A percentile compares a stretch with the other conserved stretches of the same genome.
These are phyloP conservation scores for Ogataea paraovalis DNA, from an alignment of 805 yeast genomes.

Conservation along the genomic window DNA sequence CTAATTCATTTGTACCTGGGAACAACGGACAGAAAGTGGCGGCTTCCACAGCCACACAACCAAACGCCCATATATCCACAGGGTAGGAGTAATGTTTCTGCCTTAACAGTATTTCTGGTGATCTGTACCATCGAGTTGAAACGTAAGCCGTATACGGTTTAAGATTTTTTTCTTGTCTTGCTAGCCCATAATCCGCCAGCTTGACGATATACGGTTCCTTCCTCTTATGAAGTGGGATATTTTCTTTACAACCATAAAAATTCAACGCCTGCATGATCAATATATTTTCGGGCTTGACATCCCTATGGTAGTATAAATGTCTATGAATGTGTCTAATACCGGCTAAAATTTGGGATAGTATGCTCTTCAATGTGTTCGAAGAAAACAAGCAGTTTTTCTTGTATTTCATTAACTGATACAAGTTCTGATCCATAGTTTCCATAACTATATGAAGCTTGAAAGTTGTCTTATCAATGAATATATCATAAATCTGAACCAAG, in stretches of 20 bases:
- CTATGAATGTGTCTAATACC: conserved; percentile 82
- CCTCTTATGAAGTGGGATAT: conserved; percentile 38
- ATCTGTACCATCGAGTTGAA: conserved; percentile 82
- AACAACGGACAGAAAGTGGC: conserved; percentile 74
- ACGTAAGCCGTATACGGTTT: conserved; percentile 70
- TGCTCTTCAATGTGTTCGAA: conserved; percentile 55
- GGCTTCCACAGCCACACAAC: conserved; percentile 69
- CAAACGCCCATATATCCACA: conserved; percentile 85
- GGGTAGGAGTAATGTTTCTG: conserved; percentile 61
- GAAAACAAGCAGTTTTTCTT: conserved; percentile 54
- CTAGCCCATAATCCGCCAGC: conserved; percentile 77
- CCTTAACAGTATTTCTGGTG: conserved; percentile 75
- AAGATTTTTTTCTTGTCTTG: conserved; percentile 52
- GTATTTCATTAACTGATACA: conserved; percentile 70
- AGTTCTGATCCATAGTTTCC: conserved; percentile 83
- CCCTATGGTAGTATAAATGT: conserved; percentile 74
- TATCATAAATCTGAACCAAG: conserved; percentile 70
- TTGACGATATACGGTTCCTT: conserved; percentile 57
- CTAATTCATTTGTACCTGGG: conserved; percentile 77
- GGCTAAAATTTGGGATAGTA: conserved; percentile 64
- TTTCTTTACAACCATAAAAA: conserved; percentile 43
- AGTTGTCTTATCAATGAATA: conserved; percentile 63
- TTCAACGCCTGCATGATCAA: conserved; percentile 57
- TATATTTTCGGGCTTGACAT: conserved; percentile 91
- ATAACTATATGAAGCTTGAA: conserved; percentile 73